phyloP scores from a whole-genome alignment of 129 eudicot genomes.

The Tagetes patula region DNA sequence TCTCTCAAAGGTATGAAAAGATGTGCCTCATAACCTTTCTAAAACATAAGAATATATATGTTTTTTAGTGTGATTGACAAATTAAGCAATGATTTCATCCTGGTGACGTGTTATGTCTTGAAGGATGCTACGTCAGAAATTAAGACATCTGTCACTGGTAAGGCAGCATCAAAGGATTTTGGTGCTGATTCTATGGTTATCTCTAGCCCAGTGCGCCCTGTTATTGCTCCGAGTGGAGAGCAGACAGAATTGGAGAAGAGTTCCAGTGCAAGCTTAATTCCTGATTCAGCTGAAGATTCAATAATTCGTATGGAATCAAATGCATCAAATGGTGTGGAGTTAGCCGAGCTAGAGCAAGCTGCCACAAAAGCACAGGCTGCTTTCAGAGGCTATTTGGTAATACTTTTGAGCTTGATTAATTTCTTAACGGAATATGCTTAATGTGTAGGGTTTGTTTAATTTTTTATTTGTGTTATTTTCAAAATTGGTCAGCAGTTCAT shows the following conservation, averaged over 20 bases:
- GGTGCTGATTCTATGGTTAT: constrained; percentile 47
- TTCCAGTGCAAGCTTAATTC: constrained; percentile 37
- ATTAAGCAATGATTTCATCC: constrained; percentile 24
- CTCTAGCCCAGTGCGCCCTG: constrained; percentile 48
- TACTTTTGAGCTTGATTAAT: constrained; percentile 6
- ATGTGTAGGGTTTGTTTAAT: constrained; percentile 19
- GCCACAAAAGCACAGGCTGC: constrained; percentile 96
- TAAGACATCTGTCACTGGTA: constrained; percentile 43
- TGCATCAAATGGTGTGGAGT: constrained; percentile 52
- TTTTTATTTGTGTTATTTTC: background rate
- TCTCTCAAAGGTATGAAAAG: constrained; percentile 57
- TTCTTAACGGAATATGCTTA: background rate
- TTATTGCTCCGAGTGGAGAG: constrained; percentile 42
- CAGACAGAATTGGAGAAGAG: constrained; percentile 44
- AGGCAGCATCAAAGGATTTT: constrained; percentile 44
- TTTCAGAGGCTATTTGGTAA: constrained; percentile 97
- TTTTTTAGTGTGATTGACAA: constrained; percentile 12
- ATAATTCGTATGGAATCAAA: constrained; percentile 16
- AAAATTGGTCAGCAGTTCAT: background rate
- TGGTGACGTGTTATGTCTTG: constrained; percentile 26
- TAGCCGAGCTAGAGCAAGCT: constrained; percentile 56
- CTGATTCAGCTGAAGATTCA: constrained; percentile 34
- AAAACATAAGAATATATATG: no score
- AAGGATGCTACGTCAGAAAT: constrained; percentile 65
- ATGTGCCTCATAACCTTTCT: background rate